Conservation (phyloP, 2,329 filamentous ascomycete species). For the Claviceps humidiphila region DNA sequence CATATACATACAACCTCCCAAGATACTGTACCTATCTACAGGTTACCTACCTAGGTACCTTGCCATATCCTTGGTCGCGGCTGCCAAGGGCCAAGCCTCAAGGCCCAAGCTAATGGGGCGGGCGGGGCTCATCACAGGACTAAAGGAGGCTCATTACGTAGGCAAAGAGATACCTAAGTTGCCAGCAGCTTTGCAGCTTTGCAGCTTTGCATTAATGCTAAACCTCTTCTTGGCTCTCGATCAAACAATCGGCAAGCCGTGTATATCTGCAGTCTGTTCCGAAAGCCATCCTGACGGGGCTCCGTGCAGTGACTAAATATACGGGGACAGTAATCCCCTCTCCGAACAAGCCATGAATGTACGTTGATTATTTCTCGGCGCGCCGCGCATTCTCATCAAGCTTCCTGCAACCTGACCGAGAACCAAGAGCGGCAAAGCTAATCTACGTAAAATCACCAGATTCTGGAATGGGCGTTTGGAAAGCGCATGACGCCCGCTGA, state of each 20-base stretch:
- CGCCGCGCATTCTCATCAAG: neutral
- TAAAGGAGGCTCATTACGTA: constrained; percentile 1
- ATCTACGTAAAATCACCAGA: constrained; percentile 35
- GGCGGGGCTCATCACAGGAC: no score
- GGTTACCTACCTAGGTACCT: no score
- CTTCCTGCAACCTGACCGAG: neutral
- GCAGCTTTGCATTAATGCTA: neutral
- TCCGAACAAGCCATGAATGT: constrained; percentile 42
- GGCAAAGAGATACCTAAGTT: neutral
- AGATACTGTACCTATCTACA: no score
- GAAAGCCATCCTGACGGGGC: neutral
- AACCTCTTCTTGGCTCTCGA: constrained; percentile 2
- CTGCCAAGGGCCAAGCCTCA: no score
- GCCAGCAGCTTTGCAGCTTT: neutral
- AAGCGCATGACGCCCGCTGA: constrained; percentile 97
- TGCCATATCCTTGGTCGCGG: no score
- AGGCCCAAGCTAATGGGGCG: no score
- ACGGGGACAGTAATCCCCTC: neutral
- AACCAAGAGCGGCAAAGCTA: neutral
- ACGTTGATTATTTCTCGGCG: constrained; percentile 12
- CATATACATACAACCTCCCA: no score
- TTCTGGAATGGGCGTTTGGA: constrained; percentile 97
- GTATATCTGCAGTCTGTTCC: neutral
- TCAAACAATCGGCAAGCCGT: constrained; percentile 1
- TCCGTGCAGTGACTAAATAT: neutral